phyloP scores from a whole-genome alignment of 257 asterid species.

The Cordia subcordata region DNA sequence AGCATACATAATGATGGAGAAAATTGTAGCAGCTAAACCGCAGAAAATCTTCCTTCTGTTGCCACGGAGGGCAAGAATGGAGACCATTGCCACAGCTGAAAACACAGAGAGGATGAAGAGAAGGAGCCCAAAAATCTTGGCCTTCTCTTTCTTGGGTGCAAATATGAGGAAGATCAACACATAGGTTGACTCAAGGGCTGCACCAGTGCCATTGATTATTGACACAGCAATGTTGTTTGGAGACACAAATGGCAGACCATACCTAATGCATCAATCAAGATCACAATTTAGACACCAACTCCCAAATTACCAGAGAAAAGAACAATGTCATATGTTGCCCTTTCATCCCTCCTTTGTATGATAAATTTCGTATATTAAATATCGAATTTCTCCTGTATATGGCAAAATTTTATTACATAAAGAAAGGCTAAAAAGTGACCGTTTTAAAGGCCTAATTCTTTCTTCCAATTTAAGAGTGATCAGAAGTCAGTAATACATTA shows the following conservation, averaged over 20 bases:
- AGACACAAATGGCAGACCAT: constrained; percentile 71
- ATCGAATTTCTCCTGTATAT: too few relatives aligned
- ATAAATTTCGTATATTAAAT: too few relatives aligned
- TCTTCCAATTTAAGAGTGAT: too few relatives aligned
- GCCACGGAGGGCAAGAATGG: constrained; percentile 41
- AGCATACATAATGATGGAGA: constrained; percentile 78
- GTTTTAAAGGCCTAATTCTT: too few relatives aligned
- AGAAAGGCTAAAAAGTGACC: too few relatives aligned
- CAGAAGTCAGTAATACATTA: too few relatives aligned
- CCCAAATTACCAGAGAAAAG: too few relatives aligned
- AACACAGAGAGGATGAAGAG: constrained; percentile 37
- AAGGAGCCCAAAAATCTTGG: constrained; percentile 48
- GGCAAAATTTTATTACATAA: too few relatives aligned
- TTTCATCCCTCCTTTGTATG: too few relatives aligned
- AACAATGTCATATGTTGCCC: too few relatives aligned
- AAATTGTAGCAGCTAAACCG: constrained; percentile 57
- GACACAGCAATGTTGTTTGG: constrained; percentile 52
- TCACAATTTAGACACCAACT: too few relatives aligned
- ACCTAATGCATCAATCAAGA: constrained; percentile 42
- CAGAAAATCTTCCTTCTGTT: constrained; percentile 40
- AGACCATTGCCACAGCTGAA: constrained; percentile 47
- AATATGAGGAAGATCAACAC: constrained; percentile 46
- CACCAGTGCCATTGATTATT: constrained; percentile 58
- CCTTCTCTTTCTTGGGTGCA: constrained; percentile 68
- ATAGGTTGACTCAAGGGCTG: constrained; percentile 49